Evolutionary conservation across 768 basidiomycete species (phyloP), one percentile per base, ranked within the genome.

Genomic region (Hemileccinum impolitum): DNA sequence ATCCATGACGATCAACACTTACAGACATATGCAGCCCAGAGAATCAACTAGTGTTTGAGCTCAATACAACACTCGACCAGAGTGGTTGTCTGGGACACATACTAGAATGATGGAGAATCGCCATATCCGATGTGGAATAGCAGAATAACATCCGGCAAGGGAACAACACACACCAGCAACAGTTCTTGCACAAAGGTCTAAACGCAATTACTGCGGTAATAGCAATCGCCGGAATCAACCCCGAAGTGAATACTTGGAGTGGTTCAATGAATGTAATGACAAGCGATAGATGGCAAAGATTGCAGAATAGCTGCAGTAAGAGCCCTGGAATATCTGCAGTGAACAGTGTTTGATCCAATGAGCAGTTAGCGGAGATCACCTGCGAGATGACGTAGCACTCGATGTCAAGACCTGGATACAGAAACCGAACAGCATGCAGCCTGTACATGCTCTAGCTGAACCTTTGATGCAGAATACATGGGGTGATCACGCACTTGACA

Each of bases 171-270:
- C 14, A 56, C 58, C 48, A 59, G 36, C 9, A 59, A 28, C 9
- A 59, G 43, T 32, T 60, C 58, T 45, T 60, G 59, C 13, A 48
- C 39, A 37, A 51, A 57, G 11, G 50, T 50, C 59, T 60, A 37
- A 4, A 39, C 14, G 12, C 18, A 7, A 21, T 48, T 25, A 36
- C 12, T 21, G n/a, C n/a, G n/a, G n/a, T n/a, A n/a, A n/a, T 51
- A 57, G 26, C 57, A 61, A 1, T 13, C 18, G n/a, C 52, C 30
- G 25, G 54, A 39, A 25, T 38, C 5, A 13, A 39, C 30, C 3
- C 45, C 48, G 14, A 8, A 19, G 47, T 19, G 43, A 61, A 60
- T 15, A 55, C 59, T 48, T 51, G 39, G 7, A 60, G 48, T 3
- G 48, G 38, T 46, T 60, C 18, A 30, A 60, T 38, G 26, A 59